Evolutionary conservation across 2,329 filamentous ascomycete species (phyloP), one percentile per base, ranked within the genome.

Genomic region (Hawksworthiomyces lignivorus): DNA sequence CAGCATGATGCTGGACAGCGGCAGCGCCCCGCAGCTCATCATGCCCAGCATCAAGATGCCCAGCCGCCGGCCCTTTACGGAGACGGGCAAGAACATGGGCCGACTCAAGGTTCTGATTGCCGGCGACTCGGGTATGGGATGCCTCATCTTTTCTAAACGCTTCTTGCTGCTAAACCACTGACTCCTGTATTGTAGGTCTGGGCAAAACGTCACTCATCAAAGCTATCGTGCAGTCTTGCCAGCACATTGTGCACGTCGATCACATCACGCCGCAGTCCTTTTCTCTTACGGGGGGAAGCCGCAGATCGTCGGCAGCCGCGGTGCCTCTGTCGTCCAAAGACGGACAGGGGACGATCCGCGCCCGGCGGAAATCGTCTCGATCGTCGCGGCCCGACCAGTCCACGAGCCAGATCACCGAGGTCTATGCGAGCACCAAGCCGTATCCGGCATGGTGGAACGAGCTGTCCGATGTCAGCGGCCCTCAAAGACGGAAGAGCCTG

Each of bases 31-130:
- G 19, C 89, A 97, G 61, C 73, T 98, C n/a, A 86, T 98, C 46
- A 98, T 98, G 92, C 92, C 92, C 5, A 95, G 88, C 56, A 82
- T 98, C 54, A 81, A 78, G 48, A 92, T 98, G 77, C 90, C 92
- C 4, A 84, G 79, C 47, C 80, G 92, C 37, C 75, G 88, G 39
- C 89, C 89, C 0, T 97, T 97, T 60, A 96, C 92, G 0, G 79
- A 84, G n/a, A 75, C 76, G 35, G 92, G 92, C 14, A 90, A 84
- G 64, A 74, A 73, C 26, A 75, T 97, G 59, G 90, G 90, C 1
- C 82, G 87, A 53, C 69, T 97, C 41, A 97, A 94, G 65, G 69
- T 97, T n/a, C 69, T 97, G 49, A 70, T 97, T 42, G 84, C 87
- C 39, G 92, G 92, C 22, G 77, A 80, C 55, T 74, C 78, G 55